These are phyloP conservation scores for Pseudogymnoascus sp. DNA, from an alignment of 2,329 filamentous ascomycete genomes.

Conservation along the genomic window DNA sequence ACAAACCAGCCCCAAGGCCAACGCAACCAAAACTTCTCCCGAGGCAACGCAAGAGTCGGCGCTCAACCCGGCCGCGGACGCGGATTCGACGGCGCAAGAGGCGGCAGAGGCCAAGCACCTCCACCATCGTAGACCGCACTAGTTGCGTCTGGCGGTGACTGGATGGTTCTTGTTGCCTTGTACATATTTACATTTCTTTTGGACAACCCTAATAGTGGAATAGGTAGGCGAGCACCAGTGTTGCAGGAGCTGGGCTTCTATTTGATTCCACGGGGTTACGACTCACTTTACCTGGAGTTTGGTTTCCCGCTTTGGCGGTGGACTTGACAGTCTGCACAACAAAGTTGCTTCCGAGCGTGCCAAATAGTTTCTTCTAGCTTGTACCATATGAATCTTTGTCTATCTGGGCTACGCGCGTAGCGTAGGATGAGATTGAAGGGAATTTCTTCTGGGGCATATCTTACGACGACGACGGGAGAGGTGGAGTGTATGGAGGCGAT, in stretches of 20 bases:
- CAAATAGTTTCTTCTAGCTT: constrained; percentile 31
- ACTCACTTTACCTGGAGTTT: constrained; percentile 24
- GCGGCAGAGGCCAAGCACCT: constrained; percentile 28
- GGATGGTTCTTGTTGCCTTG: constrained; percentile 24
- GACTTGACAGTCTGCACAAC: constrained; percentile 24
- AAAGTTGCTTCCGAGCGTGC: constrained; percentile 23
- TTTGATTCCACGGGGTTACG: constrained; percentile 30
- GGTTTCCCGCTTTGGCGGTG: constrained; percentile 20
- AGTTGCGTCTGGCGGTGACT: constrained; percentile 16
- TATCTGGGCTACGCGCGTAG: constrained; percentile 27
- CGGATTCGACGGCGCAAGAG: constrained; percentile 28
- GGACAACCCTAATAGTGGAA: constrained; percentile 18
- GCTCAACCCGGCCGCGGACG: constrained; percentile 22
- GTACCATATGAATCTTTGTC: constrained; percentile 27
- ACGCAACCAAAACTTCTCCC: constrained; percentile 25
- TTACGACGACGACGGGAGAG: constrained; percentile 17
- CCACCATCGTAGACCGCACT: constrained; percentile 25
- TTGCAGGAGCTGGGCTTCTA: constrained; percentile 21
- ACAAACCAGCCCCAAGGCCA: constrained; percentile 22
- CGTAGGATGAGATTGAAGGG: constrained; percentile 23
- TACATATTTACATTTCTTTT: constrained; percentile 30
- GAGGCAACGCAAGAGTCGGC: constrained; percentile 26
- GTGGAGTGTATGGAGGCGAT: constrained; percentile 27
- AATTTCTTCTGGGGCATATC: constrained; percentile 24
- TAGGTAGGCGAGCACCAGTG: constrained; percentile 19